These are phyloP conservation scores for Penicillium carneum DNA, from an alignment of 2,329 filamentous ascomycete genomes.

Conservation along the genomic window DNA sequence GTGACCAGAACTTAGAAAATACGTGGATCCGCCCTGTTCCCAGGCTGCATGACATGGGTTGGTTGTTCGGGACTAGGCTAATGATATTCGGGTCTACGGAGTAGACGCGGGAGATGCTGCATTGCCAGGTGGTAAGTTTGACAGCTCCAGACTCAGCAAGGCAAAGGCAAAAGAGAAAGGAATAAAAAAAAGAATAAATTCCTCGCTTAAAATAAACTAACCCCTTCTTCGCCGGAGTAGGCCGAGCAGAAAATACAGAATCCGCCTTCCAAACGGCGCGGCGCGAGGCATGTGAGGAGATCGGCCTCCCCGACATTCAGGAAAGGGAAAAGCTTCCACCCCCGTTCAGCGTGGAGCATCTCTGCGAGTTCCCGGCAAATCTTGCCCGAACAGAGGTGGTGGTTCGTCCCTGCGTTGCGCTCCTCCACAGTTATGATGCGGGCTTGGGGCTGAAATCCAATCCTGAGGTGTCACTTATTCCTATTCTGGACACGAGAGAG, in stretches of 20 bases:
- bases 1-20: not conserved
- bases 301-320: constrained; percentile 76
- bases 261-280: constrained; percentile 79
- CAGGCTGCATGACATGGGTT: constrained; percentile 29
- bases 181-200: not conserved
- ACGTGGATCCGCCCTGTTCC: constrained; percentile 16
- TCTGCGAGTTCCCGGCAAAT: constrained; percentile 81
- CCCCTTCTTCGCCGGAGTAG: constrained; percentile 24
- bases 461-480: constrained; percentile 75
- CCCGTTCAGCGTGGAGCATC: constrained; percentile 84
- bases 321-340: constrained; percentile 75
- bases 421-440: constrained; percentile 70
- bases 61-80: constrained; percentile 22
- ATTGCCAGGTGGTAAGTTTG: constrained; percentile 78
- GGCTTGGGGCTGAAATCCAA: constrained; percentile 54
- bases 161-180: not conserved
- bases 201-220: too few relatives aligned
- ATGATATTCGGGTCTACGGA: constrained; percentile 10
- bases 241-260: constrained; percentile 65
- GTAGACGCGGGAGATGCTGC: constrained; percentile 81
- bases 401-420: constrained; percentile 78
- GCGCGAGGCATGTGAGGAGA: constrained; percentile 90
- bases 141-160: constrained; percentile 16
- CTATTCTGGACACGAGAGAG: constrained; percentile 83
- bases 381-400: constrained; percentile 76